Base-by-base conservation (phyloP, 2,329 filamentous ascomycete species). In the Bretziella fagacearum region DNA sequence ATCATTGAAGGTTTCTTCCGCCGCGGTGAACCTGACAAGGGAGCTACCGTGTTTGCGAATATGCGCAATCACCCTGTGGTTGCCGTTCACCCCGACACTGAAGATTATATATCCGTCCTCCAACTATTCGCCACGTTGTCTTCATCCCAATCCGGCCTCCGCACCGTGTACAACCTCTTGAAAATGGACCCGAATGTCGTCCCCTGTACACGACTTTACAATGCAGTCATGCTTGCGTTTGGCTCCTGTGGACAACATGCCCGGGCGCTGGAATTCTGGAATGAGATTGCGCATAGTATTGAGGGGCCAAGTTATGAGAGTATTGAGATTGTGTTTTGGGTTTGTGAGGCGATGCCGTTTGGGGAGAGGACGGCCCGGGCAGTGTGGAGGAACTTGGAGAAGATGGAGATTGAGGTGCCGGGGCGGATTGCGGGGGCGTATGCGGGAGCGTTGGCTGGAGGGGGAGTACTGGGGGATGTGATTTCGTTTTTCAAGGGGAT, bases 111-210 rank as follows among this genome's bases (percentile, higher is more conserved):
- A 3, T 65, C 70, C 27, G 87, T 79, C 52, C 80, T 96, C 49
- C 74, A 83, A 51, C 18, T 18, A 8, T 84, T 85, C 2, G 73
- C 94, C 20, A 79, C 79, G 3, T 60, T 62, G n/a, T 62, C 63
- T 35, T 63, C 63, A 1, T 64, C 67, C 47, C 25, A 63, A 1
- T 77, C 83, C 48, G 77, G 77, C 35, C 65, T 95, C 17, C 74
- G 77, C 50, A 74, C 81, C 52, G 74, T 93, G 2, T 82, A 94
- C 64, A 94, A 95, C 58, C 89, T 94, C 75, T 70, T 95, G 54
- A 96, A 94, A 64, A 79, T 95, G 60, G 91, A 98, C 60, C 71
- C 79, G n/a, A 73, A 75, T 35, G 71, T 96, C 30, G 77, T 87
- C 54, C 71, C 80, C 3, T 78, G 73, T 54, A 96, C 89, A 0